Base-by-base conservation (phyloP, 1,284 basidiomycete genomes). In the Vanrija sp. region DNA sequence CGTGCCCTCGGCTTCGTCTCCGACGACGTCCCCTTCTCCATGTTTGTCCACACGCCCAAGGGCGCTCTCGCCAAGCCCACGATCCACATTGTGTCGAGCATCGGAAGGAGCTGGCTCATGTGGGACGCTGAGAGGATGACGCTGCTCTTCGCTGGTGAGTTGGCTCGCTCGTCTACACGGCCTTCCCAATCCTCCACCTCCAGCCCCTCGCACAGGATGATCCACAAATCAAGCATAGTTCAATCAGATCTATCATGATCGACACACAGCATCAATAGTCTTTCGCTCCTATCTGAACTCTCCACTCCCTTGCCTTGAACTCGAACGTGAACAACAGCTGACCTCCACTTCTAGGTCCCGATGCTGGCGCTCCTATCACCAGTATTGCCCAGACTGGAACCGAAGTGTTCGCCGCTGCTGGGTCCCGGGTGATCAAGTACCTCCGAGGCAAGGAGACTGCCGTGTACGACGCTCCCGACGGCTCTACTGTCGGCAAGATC, bases 51-150 rank as follows among this genome's bases (percentile, higher is more conserved):
- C 59, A 87, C 90, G 3, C 83, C 87, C 69, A 95, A 93, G 73
- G 91, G 91, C 34, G 86, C 90, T 8, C 85, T 87, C 0, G 87
- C 89, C 45, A 88, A 87, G 1, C 90, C 91, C 1, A 82, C 83
- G 46, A 80, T 92, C 56, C 86, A 91, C 64, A 80, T 98, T 47
- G 78, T 97, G 43, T 96, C 93, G 14, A 94, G 90, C 66, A 76
- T 98, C 6, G 95, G 95, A 15, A 84, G 82, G 60, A 86, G 89
- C 64, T 98, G 95, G 95, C 89, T 91, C 19, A 81, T 98, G 76
- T 98, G 95, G 95, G 92, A 97, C 69, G 92, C 91, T 14, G 89
- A 86, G 34, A 90, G 87, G 76, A 93, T 98, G 89, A 84, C 83
- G 16, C 78, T 98, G 46, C 80, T 98, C 46, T 98, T 98, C 72